These are phyloP conservation scores for Thalassiosira profunda DNA, from an alignment of 108 stramenopile species.

Conservation along the genomic window DNA sequence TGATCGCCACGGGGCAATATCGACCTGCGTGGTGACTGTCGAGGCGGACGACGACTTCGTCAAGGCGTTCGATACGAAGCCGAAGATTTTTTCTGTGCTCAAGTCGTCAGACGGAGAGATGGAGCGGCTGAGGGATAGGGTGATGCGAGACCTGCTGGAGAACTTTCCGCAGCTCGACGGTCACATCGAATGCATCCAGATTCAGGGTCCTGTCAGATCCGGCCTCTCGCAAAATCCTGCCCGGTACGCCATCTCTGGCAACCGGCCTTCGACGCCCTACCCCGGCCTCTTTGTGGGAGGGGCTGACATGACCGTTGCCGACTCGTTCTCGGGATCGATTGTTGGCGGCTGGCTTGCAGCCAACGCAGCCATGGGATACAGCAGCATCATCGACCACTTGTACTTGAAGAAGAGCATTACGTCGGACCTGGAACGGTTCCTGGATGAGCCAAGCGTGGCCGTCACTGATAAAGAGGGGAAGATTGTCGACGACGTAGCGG, in stretches of 20 bases:
- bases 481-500: constrained; percentile 74
- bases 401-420: constrained; percentile 88
- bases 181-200: constrained; percentile 50
- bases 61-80: constrained; percentile 78
- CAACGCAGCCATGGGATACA: constrained; percentile 88
- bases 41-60: constrained; percentile 95
- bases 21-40: constrained; percentile 90
- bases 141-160: constrained; percentile 60
- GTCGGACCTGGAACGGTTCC: constrained; percentile 64
- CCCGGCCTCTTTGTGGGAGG: constrained; percentile 84
- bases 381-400: constrained; percentile 70
- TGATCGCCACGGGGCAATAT: constrained; percentile 63
- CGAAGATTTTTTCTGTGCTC: constrained; percentile 71
- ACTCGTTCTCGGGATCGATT: constrained; percentile 80
- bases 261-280: constrained; percentile 78
- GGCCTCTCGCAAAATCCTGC: constrained; percentile 85
- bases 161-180: constrained; percentile 83
- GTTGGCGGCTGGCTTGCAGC: constrained; percentile 87
- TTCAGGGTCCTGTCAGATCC: constrained; percentile 60
- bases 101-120: constrained; percentile 44
- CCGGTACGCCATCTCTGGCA: constrained; percentile 87
- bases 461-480: constrained; percentile 47
- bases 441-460: constrained; percentile 61
- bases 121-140: constrained; percentile 64
- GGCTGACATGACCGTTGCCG: constrained; percentile 82